A percentile compares a stretch with the other conserved stretches of the same genome.
Evolutionary conservation across 495 filamentous ascomycete species (phyloP).

Genomic region (Penicillium taxi): DNA sequence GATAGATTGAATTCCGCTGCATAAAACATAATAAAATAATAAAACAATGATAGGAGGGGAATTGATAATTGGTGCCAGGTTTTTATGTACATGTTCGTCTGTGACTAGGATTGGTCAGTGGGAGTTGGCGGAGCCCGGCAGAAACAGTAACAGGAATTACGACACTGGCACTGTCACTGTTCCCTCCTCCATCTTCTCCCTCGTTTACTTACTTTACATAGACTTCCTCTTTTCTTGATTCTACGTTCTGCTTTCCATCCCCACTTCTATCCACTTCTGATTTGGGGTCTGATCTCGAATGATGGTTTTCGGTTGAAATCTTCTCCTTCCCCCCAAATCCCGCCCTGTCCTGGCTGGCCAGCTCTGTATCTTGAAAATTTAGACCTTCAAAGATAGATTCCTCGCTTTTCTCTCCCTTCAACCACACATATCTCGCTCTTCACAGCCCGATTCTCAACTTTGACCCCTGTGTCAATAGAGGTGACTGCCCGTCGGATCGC

Average conservation of each 20-base stretch:
- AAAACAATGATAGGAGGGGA: too few species aligned
- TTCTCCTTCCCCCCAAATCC: constrained; percentile 5
- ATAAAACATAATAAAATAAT: too few species aligned
- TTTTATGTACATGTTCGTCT: too few species aligned
- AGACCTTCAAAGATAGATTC: too few species aligned
- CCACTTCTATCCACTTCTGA: constrained; percentile 1
- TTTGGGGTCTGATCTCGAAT: too few species aligned
- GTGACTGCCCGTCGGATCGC: constrained; percentile 17
- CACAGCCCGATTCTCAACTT: constrained; percentile 17
- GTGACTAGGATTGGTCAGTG: too few species aligned
- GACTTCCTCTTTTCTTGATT: constrained; percentile 1
- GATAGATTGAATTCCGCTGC: too few species aligned
- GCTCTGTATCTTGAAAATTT: not conserved
- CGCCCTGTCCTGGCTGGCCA: constrained; percentile 2
- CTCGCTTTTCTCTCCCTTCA: too few species aligned
- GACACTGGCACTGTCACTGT: constrained; percentile 12
- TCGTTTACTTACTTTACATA: constrained; percentile 1
- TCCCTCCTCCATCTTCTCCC: constrained; percentile 14
- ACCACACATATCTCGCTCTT: too few species aligned
- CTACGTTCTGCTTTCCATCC: not conserved
- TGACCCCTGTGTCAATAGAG: constrained; percentile 20
- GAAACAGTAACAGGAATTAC: constrained; percentile 19
- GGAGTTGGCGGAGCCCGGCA: too few species aligned
- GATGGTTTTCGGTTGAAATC: constrained; percentile 17
- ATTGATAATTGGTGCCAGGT: too few species aligned